Percentiles rank a stretch among this genome's conserved stretches.
phyloP scores from a whole-genome alignment of 352 stramenopile genomes.

The Phytophthora rubi region DNA sequence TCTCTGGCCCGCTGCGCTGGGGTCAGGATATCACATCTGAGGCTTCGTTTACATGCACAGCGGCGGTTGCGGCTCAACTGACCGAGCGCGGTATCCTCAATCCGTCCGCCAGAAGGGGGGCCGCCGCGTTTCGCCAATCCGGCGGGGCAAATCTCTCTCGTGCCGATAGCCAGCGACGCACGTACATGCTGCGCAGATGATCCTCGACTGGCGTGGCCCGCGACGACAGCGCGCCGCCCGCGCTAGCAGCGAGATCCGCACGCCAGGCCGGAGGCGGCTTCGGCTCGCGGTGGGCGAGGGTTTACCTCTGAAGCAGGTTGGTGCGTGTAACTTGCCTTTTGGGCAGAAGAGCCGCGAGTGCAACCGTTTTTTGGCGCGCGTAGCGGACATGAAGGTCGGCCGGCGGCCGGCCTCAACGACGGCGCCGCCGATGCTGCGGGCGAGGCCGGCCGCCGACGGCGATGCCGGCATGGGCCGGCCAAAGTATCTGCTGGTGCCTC shows the following conservation, averaged over 20 bases:
- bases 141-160: slow-evolving; percentile 33
- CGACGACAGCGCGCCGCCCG: slow-evolving; percentile 15
- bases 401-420: too few relatives aligned
- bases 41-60: slow-evolving; percentile 23
- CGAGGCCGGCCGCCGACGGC: background rate
- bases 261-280: slow-evolving; percentile 11
- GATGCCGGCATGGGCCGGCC: too few relatives aligned
- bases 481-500: too few relatives aligned
- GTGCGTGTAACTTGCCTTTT: slow-evolving; percentile 16
- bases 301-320: background rate
- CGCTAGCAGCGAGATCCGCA: slow-evolving; percentile 29
- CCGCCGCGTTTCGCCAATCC: slow-evolving; percentile 40
- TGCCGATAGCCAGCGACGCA: slow-evolving; percentile 40
- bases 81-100: slow-evolving; percentile 22
- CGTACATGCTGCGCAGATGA: slow-evolving; percentile 42
- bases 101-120: slow-evolving; percentile 21
- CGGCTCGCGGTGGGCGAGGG: too few relatives aligned
- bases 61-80: slow-evolving; percentile 14
- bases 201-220: slow-evolving; percentile 38
- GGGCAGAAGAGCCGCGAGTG: slow-evolving; percentile 24
- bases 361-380: slow-evolving; percentile 11
- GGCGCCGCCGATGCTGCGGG: too few relatives aligned
- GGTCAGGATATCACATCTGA: slow-evolving; percentile 13
- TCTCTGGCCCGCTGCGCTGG: slow-evolving; percentile 22
- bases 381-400: background rate